These are phyloP conservation scores for Dryadomyces sulphureus DNA, from an alignment of 2,329 filamentous ascomycete species.

Conservation along the genomic window DNA sequence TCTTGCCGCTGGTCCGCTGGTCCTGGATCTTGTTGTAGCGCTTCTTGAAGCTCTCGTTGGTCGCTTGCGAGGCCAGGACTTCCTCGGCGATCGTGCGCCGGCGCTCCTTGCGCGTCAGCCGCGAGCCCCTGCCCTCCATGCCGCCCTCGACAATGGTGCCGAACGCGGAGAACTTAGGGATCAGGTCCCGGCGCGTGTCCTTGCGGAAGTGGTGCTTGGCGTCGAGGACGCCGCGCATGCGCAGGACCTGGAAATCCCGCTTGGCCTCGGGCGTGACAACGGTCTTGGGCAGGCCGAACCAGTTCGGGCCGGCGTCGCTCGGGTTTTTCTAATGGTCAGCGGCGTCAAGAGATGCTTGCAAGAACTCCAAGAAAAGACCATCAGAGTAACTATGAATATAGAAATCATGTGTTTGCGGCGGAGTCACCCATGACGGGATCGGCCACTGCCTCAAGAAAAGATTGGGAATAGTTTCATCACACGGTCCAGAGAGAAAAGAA, in stretches of 20 bases:
- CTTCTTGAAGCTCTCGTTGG: conserved; percentile 59
- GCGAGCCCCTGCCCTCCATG: conserved; percentile 70
- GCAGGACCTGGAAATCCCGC: conserved; percentile 75
- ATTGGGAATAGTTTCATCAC: conserved; percentile 64
- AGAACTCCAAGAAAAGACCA: conserved; percentile 15
- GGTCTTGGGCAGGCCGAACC: conserved; percentile 81
- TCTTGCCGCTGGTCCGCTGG: conserved; percentile 75
- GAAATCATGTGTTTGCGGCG: conserved; percentile 47
- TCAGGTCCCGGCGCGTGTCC: conserved; percentile 50
- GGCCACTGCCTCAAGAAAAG: conserved; percentile 57
- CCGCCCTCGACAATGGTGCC: conserved; percentile 80
- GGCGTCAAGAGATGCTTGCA: conserved; percentile 11
- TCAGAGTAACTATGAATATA: conserved; percentile 63
- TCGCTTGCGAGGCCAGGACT: conserved; percentile 52
- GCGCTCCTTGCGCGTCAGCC: conserved; percentile 74
- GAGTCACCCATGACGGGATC: conserved; percentile 68
- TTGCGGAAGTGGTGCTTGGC: conserved; percentile 89
- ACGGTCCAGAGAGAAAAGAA: neutral
- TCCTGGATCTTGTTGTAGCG: conserved; percentile 80
- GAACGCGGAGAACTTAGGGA: conserved; percentile 76
- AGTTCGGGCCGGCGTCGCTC: conserved; percentile 59
- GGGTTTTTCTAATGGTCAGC: conserved; percentile 15
- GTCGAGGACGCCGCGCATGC: conserved; percentile 80
- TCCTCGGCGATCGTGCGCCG: conserved; percentile 81
- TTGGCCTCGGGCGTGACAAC: conserved; percentile 64